Evolutionary conservation across 139 green algal species (phyloP).

Genomic region (Penium margaritaceum): DNA sequence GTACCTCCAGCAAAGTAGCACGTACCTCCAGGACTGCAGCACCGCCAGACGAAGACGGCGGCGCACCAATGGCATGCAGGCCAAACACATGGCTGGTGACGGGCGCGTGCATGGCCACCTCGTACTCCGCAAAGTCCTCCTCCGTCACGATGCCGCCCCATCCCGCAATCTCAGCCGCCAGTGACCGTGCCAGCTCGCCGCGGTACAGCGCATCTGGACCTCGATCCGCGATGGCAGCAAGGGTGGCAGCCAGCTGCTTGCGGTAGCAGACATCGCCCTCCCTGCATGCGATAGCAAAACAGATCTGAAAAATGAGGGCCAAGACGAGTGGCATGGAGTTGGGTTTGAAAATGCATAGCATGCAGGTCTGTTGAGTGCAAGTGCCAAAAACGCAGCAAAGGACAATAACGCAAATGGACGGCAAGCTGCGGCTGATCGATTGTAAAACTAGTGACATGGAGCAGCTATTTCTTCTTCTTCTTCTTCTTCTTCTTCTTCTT

Average conservation of each 20-base stretch:
- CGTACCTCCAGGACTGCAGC: slow-evolving; percentile 19
- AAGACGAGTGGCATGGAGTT: too few relatives aligned
- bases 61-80: slow-evolving; percentile 47
- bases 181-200: slow-evolving; percentile 15
- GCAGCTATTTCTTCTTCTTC: too few relatives aligned
- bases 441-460: too few relatives aligned
- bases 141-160: slow-evolving; percentile 68
- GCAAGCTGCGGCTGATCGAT: too few relatives aligned
- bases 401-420: too few relatives aligned
- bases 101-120: slow-evolving; percentile 36
- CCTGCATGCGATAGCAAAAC: too few relatives aligned
- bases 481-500: too few relatives aligned
- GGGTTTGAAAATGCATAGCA: too few relatives aligned
- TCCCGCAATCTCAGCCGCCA: slow-evolving; percentile 62
- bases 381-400: too few relatives aligned
- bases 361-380: too few relatives aligned
- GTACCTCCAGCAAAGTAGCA: too few relatives aligned
- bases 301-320: too few relatives aligned
- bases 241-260: slow-evolving; percentile 37
- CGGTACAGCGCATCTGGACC: slow-evolving; percentile 55
- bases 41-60: slow-evolving; percentile 57
- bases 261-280: slow-evolving; percentile 11
- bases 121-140: slow-evolving; percentile 54
- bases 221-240: slow-evolving; percentile 48
- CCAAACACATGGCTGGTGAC: slow-evolving; percentile 42